Evolutionary conservation across 106 monocot species (phyloP), one percentile per base, ranked within the genome.

Genomic region (Dendrobium catenatum): DNA sequence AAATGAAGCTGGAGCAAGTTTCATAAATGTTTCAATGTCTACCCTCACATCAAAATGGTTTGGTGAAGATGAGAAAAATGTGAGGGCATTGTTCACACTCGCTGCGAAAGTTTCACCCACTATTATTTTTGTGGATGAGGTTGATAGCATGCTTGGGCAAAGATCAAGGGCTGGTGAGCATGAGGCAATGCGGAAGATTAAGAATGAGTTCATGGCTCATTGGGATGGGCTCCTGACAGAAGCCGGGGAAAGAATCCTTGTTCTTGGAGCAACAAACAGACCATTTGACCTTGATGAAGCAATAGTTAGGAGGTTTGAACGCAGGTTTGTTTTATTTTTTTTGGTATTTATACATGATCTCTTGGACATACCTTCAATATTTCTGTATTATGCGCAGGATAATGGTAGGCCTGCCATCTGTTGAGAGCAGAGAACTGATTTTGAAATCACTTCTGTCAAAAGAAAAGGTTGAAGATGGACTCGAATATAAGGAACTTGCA

Each of bases 1-100:
- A 24, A 89, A 93, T 79, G 95, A 93, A 88, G 95, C 95, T 26
- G 89, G 93, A 58, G 95, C 95, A 49, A 95, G 89, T 86, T 95
- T 95, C 55, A 95, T 95, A 49, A 95, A 93, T 78, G 91, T 93
- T 59, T 93, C 95, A 13, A 93, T 93, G 93, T 95, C 95, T 44
- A 93, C 93, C 44, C 88, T 95, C n/a, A 95, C 95, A 15, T 95
- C 95, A 73, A 95, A 95, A 86, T 95, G 95, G 95, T 95, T 95
- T 85, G 95, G 95, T n/a, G 95, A 95, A 84, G 95, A 93, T 75
- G 95, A 95, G 86, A 95, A 95, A 49, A 93, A 93, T 82, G 90
- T 93, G 13, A 84, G 93, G 73, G 95, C 92, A 18, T 79, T 95
- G 77, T 95, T 95, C 80, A 88, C 93, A 6, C 82, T 95, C 13